These are phyloP conservation scores for Saprolegnia parasitica DNA, from an alignment of 352 stramenopile genomes.

Conservation along the genomic window DNA sequence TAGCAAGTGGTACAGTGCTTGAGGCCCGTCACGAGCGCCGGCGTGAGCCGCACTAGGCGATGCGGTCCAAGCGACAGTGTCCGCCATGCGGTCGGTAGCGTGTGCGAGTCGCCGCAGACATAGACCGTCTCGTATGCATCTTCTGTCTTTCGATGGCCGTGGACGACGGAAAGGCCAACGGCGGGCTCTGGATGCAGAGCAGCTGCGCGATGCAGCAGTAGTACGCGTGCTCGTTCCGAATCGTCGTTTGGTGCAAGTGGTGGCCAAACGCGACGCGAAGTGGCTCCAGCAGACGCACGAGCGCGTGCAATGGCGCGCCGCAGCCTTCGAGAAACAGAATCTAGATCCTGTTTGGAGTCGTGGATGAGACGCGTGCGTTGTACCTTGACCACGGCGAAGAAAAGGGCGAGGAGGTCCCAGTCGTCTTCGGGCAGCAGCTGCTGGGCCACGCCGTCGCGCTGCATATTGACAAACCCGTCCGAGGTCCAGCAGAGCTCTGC, in stretches of 20 bases:
- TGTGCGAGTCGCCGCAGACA: constrained; percentile 91
- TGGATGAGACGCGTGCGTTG: not conserved
- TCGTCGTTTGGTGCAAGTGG: constrained; percentile 70
- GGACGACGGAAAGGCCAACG: not conserved
- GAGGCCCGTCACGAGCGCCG: constrained; percentile 87
- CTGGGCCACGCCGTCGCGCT: not conserved
- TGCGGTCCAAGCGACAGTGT: constrained; percentile 35
- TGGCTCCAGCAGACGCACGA: constrained; percentile 64
- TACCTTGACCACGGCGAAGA: constrained; percentile 77
- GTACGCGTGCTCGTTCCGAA: constrained; percentile 86
- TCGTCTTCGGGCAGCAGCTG: constrained; percentile 41
- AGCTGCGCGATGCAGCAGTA: constrained; percentile 84
- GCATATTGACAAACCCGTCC: not conserved
- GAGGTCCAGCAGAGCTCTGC: not conserved
- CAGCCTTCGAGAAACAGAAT: constrained; percentile 72
- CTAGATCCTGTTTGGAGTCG: constrained; percentile 22
- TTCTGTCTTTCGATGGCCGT: too few relatives aligned
- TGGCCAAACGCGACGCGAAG: constrained; percentile 41
- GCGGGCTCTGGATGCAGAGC: constrained; percentile 41
- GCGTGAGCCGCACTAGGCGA: constrained; percentile 35
- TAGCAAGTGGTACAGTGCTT: constrained; percentile 70
- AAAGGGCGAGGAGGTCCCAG: constrained; percentile 70
- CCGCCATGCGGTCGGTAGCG: constrained; percentile 84
- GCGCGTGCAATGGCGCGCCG: constrained; percentile 41
- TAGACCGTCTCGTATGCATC: constrained; percentile 40